Evolutionary conservation across 805 yeast genomes (phyloP), one percentile per base, ranked within the genome.

Genomic region (Saccharomycopsis sp.): DNA sequence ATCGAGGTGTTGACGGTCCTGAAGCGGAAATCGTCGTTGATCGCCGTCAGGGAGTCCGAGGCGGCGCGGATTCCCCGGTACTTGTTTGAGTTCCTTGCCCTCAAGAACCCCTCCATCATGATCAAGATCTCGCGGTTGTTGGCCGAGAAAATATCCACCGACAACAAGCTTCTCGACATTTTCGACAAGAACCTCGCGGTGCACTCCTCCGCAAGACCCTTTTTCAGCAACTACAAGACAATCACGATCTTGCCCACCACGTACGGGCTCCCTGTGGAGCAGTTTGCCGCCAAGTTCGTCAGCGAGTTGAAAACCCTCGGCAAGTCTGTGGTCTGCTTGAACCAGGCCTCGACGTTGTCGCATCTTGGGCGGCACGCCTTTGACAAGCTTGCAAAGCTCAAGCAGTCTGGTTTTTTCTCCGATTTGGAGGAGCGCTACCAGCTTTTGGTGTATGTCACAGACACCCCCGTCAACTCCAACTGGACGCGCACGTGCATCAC

Each of bases 401-500:
- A 89, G 67, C 85, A 91, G 61, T 82, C 94, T 47, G 97, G 97
- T 0, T 89, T 85, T 66, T 87, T 92, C 67, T 88, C 97, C 0
- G 96, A 90, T 64, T 75, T 94, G 53, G 99, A 92, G 74, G 97
- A 91, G 65, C 79, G 82, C 61, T 89, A 85, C 68, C 89, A 92
- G 63, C 86, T 90, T n/a, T 87, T 94, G 2, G 82, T 92, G 1
- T 94, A 92, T 66, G 83, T 92, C 12, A 91, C 94, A 24, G 98
- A 94, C 65, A 84, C 97, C 0, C 78, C 87, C 0, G 82, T 87
- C 1, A 83, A 83, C 63, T 87, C 97, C 0, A 79, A 84, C 18
- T 92, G 99, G 99, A 89, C 97, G 0, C 79, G 82, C 7, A 89
- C 97, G 0, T 94, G 98, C 69, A 87, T 92, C 47, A 83, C 91